Conservation (phyloP, 2,329 filamentous ascomycete species). For the Ceratocystis lukuohia region DNA sequence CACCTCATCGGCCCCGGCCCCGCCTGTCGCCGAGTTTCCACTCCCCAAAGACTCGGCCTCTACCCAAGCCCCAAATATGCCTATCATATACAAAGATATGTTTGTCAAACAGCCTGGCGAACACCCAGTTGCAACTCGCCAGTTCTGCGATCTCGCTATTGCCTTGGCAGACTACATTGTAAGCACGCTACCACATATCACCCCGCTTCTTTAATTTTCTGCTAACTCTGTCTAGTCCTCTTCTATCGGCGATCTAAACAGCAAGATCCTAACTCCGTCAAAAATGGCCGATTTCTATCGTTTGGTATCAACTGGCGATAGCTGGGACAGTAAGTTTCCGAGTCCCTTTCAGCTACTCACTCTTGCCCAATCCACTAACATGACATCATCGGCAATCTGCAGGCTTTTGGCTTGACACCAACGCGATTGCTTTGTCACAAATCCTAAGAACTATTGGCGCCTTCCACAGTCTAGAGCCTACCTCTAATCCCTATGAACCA, state of each 20-base stretch:
- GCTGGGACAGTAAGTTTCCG: constrained; percentile 49
- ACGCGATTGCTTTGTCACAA: constrained; percentile 64
- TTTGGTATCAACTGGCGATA: constrained; percentile 46
- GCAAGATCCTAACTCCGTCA: constrained; percentile 43
- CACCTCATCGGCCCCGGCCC: neutral
- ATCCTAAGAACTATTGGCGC: constrained; percentile 89
- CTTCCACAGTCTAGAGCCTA: constrained; percentile 71
- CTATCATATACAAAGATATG: constrained; percentile 17
- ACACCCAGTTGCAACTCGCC: constrained; percentile 11
- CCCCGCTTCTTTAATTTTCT: neutral
- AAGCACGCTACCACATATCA: neutral
- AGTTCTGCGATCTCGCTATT: constrained; percentile 16
- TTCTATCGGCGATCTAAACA: constrained; percentile 44
- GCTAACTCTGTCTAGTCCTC: constrained; percentile 32
- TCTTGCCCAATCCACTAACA: neutral
- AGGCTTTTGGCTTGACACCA: constrained; percentile 66
- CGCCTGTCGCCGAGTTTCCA: neutral
- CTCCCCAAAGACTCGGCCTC: neutral
- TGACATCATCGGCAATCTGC: constrained; percentile 15
- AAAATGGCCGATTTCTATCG: constrained; percentile 70
- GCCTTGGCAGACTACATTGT: constrained; percentile 18
- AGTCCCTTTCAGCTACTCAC: constrained; percentile 2
- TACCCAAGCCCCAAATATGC: neutral
- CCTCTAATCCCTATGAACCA: constrained; percentile 55
- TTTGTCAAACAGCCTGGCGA: constrained; percentile 13